Evolutionary conservation across 2,329 filamentous ascomycete genomes (phyloP).

Genomic region (Teratosphaeria gauchensis): DNA sequence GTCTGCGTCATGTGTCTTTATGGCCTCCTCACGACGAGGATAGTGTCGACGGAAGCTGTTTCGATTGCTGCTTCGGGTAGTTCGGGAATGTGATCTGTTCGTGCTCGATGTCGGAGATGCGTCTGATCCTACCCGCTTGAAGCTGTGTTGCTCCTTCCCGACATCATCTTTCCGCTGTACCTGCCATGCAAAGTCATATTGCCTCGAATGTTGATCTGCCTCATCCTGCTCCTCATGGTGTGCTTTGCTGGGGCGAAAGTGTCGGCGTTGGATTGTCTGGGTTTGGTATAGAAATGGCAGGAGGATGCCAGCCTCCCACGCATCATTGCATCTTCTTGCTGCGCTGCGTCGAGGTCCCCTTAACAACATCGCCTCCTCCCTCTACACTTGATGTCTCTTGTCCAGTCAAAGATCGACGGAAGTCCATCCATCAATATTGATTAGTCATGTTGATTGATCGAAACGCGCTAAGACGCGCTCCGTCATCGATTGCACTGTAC

Average conservation of each 20-base stretch:
- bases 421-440: not conserved
- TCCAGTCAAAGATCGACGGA: not conserved
- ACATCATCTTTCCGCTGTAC: no score
- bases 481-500: not conserved
- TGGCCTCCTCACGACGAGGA: not conserved
- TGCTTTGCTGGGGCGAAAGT: not conserved
- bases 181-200: not conserved
- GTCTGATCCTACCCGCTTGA: no score
- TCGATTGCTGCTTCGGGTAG: no score
- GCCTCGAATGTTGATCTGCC: not conserved
- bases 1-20: not conserved
- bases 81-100: no score
- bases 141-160: no score
- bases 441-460: not conserved
- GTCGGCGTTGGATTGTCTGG: slow-evolving; percentile 14
- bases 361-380: not conserved
- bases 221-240: not conserved
- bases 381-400: not conserved
- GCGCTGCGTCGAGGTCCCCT: not conserved
- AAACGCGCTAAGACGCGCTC: not conserved
- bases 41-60: no score
- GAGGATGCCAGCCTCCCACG: not conserved
- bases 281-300: slow-evolving; percentile 25
- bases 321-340: not conserved
- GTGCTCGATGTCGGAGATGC: no score